Evolutionary conservation across 441 rosid species (phyloP).

Genomic region (Populus hybrid): DNA sequence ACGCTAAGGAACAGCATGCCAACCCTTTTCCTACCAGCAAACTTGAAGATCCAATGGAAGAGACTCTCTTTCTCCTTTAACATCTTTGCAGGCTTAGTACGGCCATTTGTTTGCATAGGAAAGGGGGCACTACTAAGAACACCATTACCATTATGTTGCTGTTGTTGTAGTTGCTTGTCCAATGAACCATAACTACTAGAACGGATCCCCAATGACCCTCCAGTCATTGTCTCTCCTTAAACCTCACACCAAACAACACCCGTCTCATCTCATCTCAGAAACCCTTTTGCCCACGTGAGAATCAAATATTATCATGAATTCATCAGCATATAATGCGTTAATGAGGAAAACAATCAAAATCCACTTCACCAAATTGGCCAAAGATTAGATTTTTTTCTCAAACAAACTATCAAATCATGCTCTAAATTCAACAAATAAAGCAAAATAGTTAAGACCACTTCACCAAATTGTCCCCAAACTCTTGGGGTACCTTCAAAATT

Average conservation of each 20-base stretch:
- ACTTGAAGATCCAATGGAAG: constrained; percentile 81
- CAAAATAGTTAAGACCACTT: constrained; percentile 16
- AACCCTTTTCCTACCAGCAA: constrained; percentile 84
- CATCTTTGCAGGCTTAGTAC: constrained; percentile 75
- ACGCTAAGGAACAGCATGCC: constrained; percentile 85
- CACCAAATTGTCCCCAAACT: constrained; percentile 23
- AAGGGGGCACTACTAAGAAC: constrained; percentile 21
- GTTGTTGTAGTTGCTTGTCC: constrained; percentile 50
- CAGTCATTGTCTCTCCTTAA: constrained; percentile 56
- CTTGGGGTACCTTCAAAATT: constrained; percentile 20
- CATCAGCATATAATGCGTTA: not conserved
- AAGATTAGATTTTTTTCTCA: not conserved
- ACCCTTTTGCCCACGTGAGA: constrained; percentile 4
- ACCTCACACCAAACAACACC: constrained; percentile 25
- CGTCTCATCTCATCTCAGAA: constrained; percentile 45
- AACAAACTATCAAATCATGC: not conserved
- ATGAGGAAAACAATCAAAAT: not conserved
- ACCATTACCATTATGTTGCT: constrained; percentile 51
- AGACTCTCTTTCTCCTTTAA: constrained; percentile 71
- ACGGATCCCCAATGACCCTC: constrained; percentile 82
- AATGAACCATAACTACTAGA: constrained; percentile 90
- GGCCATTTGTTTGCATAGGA: constrained; percentile 48
- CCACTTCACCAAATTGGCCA: constrained; percentile 21
- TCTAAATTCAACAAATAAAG: not conserved
- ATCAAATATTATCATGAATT: not conserved